phyloP scores from a whole-genome alignment of 2,329 filamentous ascomycete species.

The Ophiostoma perfectum region DNA sequence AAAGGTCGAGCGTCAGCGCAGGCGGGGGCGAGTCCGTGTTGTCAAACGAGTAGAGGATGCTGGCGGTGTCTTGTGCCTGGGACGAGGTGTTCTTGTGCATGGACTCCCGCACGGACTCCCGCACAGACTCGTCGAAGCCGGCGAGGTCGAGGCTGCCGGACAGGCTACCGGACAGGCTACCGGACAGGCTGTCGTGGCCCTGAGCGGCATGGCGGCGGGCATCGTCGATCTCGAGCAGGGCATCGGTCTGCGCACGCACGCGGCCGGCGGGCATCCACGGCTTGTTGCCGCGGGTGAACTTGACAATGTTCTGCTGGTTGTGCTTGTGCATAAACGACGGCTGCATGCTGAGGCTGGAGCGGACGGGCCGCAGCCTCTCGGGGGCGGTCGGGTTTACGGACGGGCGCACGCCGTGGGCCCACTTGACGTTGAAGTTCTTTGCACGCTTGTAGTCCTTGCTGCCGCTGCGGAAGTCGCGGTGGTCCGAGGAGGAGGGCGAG shows the following conservation, averaged over 20 bases:
- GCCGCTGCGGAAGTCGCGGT: slow-evolving; percentile 42
- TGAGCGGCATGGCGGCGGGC: slow-evolving; percentile 27
- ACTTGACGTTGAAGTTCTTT: slow-evolving; percentile 41
- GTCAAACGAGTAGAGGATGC: slow-evolving; percentile 43
- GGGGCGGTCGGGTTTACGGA: slow-evolving; percentile 25
- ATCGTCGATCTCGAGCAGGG: slow-evolving; percentile 36
- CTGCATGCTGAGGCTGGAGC: background rate
- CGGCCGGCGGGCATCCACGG: slow-evolving; percentile 30
- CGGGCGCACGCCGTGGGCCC: slow-evolving; percentile 37
- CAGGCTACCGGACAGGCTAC: background rate
- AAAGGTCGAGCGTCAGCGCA: slow-evolving; percentile 37
- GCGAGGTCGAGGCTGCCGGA: slow-evolving; percentile 15
- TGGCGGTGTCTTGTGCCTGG: slow-evolving; percentile 29
- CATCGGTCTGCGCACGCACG: slow-evolving; percentile 34
- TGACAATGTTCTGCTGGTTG: slow-evolving; percentile 37
- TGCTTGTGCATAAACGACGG: slow-evolving; percentile 19
- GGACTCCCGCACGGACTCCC: background rate
- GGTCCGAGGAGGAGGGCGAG: slow-evolving; percentile 27
- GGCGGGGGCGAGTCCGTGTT: slow-evolving; percentile 36
- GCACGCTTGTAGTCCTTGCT: slow-evolving; percentile 41
- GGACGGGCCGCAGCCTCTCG: slow-evolving; percentile 1
- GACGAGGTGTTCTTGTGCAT: background rate
- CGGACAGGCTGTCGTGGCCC: too few species aligned
- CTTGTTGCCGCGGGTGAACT: slow-evolving; percentile 31
- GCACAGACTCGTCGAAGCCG: slow-evolving; percentile 28